Evolutionary conservation across 2,329 filamentous ascomycete genomes (phyloP).

Genomic region (Botrytis paeoniae): DNA sequence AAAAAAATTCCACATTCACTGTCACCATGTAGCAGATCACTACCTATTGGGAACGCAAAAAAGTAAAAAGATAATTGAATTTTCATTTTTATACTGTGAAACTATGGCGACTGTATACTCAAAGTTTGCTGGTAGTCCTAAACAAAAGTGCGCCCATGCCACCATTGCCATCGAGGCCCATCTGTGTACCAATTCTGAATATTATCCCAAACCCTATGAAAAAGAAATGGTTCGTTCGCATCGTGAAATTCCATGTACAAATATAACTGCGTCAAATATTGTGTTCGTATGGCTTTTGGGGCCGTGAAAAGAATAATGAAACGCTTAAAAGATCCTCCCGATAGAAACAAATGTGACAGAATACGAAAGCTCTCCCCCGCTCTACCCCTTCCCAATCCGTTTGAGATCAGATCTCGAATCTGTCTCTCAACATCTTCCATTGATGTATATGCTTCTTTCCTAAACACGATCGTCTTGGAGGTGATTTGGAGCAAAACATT

Average conservation of each 20-base stretch:
- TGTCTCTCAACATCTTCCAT: conserved; percentile 1
- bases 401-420: background rate
- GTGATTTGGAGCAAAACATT: conserved; percentile 7
- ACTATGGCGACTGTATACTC: background rate
- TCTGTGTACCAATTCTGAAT: conserved; percentile 14
- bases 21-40: background rate
- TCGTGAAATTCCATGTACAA: conserved; percentile 15
- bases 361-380: background rate
- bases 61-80: background rate
- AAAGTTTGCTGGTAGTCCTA: background rate
- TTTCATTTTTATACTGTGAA: background rate
- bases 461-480: conserved; percentile 2
- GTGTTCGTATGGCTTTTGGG: background rate
- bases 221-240: conserved; percentile 6
- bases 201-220: background rate
- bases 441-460: conserved; percentile 1
- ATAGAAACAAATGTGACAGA: background rate
- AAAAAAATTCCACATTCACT: background rate
- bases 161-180: conserved; percentile 13
- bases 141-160: conserved; percentile 2
- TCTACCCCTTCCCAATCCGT: background rate
- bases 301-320: conserved; percentile 5
- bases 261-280: conserved; percentile 12
- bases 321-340: background rate
- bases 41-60: background rate